Evolutionary conservation across 192 early-diverging fungal species (phyloP), one percentile per base, ranked within the genome.

Genomic region (Backusella mclennaniae): DNA sequence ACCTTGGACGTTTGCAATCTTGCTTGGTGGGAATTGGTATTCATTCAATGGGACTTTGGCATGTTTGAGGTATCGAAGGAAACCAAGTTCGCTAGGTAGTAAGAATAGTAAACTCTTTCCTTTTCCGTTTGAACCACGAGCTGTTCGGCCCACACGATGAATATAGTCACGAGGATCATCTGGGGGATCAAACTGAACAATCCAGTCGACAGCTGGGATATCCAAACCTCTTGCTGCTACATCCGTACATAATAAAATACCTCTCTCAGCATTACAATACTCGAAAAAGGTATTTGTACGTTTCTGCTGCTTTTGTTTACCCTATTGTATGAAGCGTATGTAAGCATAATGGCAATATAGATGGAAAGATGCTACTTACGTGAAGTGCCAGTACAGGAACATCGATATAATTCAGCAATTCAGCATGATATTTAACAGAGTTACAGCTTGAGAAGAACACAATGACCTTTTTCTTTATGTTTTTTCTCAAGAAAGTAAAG

Each of bases 271-370:
- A 78, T 99, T 99, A 79, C 90, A 92, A 81, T 97, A 99, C 86
- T 99, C 98, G 80, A 99, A 99, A 84, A 99, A 99, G 39, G 97
- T 99, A 44, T 93, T 96, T 59, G 98, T 99, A 53, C 98, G 94
- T 84, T 98, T 98, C 83, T 96, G 95, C 82, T 99, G 97, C 87
- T 99, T 98, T 85, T 98, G 96, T 80, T 90, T 86, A 73, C 96
- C 96, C 89, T 90, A 67, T 56, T 21, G 38, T 33, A 15, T 35
- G 8, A 26, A 9, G 3, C 2, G 26, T 14, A 4, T 63, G 26
- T 73, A 15, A 71, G 39, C 26, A 44, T 0, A 46, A 23, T 63
- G 56, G 23, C 7, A 59, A n/a, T 29, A 59, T 33, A 33, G 33
- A 33, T 33, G 33, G 33, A 33, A 33, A 38, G 6, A 9, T 49